Base-by-base conservation (phyloP, 1,284 basidiomycete species). In the Amylostereum areolatum region DNA sequence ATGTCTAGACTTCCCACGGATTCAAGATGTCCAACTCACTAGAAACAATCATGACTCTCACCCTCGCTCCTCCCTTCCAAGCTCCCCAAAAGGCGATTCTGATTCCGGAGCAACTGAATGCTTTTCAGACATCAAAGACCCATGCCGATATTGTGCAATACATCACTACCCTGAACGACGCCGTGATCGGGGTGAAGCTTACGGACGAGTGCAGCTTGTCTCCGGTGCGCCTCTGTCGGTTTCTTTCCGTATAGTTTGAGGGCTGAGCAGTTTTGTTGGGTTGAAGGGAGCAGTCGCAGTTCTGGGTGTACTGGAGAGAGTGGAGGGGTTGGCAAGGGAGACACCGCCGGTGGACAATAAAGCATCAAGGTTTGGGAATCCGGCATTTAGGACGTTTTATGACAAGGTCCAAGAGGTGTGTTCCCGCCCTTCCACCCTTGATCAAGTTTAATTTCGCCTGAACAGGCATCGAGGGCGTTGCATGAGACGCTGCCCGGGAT, bases 311-410 rank as follows among this genome's bases (percentile, higher is more conserved):
- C 72, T 97, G 3, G 78, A 86, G 43, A 63, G 68, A n/a, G 78
- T 97, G 8, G 81, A 91, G 62, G 61, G 71, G 37, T 70, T 88
- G 31, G 89, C 83, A 1, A 71, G 74, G 33, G 73, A 72, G 2
- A 93, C 83, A 0, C 96, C 96, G 3, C 85, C 95, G 0, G 83
- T 96, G 25, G 88, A 95, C 57, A 97, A 97, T 64, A 82, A 87
- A 53, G 84, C 85, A 1, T 97, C 94, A 41, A 75, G 97, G 28
- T 99, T 99, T 60, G 97, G 96, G 2, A 99, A 99, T 66, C 95
- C 96, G 1, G 96, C 96, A 0, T 99, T 99, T 70, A 78, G 89
- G 59, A 82, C 80, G 0, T 95, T 99, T 61, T 92, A 96, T 61
- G 92, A 96, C 66, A 81, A 83, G 59, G 73, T 98, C 11, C 63